Percentiles rank a stretch among this genome's conserved stretches.
These are phyloP conservation scores for Lasiosphaeris hirsuta DNA, from an alignment of 495 filamentous ascomycete species.

Conservation along the genomic window DNA sequence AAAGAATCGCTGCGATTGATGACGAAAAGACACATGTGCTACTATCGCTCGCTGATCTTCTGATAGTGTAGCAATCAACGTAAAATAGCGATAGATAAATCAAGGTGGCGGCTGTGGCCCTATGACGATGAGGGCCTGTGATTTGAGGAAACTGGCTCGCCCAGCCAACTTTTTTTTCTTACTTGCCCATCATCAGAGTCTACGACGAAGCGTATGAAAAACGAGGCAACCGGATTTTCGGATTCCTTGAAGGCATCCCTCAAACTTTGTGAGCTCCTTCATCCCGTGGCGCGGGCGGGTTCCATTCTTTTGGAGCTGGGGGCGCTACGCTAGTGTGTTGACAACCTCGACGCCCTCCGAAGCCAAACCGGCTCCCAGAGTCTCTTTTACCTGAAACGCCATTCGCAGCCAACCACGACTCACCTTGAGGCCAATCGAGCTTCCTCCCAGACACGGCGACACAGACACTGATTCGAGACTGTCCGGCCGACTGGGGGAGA, in stretches of 20 bases:
- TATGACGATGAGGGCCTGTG: neutral
- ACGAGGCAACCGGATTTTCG: too few relatives aligned
- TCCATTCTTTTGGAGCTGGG: neutral
- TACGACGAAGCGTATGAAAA: too few relatives aligned
- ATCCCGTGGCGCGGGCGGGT: too few relatives aligned
- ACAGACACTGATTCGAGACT: neutral
- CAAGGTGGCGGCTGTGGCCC: neutral
- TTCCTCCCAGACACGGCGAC: conserved; percentile 13
- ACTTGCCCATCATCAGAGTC: neutral
- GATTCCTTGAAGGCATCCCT: too few relatives aligned
- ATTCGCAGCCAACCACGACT: conserved; percentile 23
- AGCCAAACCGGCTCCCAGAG: conserved; percentile 4
- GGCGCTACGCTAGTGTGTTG: neutral
- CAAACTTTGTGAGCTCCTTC: too few relatives aligned
- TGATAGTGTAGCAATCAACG: neutral
- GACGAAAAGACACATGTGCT: neutral
- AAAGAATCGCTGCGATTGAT: neutral
- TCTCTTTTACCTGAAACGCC: conserved; percentile 30
- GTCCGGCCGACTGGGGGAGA: neutral
- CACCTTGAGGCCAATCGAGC: conserved; percentile 11
- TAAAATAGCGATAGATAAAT: neutral
- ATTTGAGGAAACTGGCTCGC: neutral
- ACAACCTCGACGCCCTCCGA: neutral
- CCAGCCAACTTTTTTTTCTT: neutral
- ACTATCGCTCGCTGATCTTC: conserved; percentile 1